A percentile compares a stretch with the other conserved stretches of the same genome.
Evolutionary conservation across 208 protist species (phyloP).

Genomic region (Tritrichomonas musculus): DNA sequence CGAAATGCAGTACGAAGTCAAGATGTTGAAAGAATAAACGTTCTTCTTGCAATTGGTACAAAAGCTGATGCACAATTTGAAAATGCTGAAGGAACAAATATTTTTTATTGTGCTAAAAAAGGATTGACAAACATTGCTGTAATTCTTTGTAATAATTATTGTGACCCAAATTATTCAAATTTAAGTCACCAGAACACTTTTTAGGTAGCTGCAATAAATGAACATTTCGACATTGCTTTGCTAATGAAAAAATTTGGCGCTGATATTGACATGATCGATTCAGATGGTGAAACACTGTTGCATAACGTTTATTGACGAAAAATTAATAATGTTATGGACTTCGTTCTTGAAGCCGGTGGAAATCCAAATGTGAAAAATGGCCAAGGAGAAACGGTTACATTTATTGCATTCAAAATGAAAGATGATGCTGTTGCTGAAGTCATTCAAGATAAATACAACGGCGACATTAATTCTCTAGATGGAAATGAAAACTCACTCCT

Average conservation of each 20-base stretch:
- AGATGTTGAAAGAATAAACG: background rate
- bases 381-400: background rate
- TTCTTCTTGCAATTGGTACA: background rate
- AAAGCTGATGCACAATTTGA: background rate
- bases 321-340: background rate
- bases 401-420: background rate
- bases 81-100: background rate
- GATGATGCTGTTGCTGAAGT: background rate
- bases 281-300: background rate
- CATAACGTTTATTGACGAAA: background rate
- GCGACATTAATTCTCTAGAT: background rate
- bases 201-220: background rate
- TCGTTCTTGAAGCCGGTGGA: background rate
- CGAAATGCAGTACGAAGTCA: background rate
- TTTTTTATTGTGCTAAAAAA: background rate
- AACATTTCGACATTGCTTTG: background rate
- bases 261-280: background rate
- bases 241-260: background rate
- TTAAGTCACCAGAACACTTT: background rate
- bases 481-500: background rate
- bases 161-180: background rate
- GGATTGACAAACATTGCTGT: background rate
- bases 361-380: background rate
- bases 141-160: background rate
- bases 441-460: background rate